These are phyloP conservation scores for Blastocystis hominis DNA, from an alignment of 352 stramenopile species.

Conservation along the genomic window DNA sequence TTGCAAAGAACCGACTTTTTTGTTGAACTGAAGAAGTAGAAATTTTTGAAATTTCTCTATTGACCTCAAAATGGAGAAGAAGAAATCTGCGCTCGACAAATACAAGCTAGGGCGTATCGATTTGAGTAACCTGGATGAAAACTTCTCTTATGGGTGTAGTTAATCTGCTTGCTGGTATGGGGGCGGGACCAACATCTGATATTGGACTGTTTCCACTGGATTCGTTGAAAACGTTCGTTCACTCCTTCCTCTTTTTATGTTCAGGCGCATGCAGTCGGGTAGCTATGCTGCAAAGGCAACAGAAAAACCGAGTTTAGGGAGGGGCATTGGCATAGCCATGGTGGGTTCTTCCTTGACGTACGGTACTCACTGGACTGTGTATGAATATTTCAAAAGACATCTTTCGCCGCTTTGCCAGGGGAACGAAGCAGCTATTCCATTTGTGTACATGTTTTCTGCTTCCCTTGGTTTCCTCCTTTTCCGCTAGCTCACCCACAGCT, in stretches of 20 bases:
- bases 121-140: background rate
- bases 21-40: background rate
- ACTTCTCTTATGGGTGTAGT: background rate
- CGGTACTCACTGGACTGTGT: constrained; percentile 50
- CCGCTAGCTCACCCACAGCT: background rate
- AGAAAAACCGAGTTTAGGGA: constrained; percentile 38
- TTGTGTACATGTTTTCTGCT: constrained; percentile 53
- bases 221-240: constrained; percentile 54
- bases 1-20: background rate
- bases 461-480: background rate
- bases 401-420: background rate
- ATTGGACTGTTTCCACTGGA: constrained; percentile 45
- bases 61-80: background rate
- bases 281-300: constrained; percentile 10
- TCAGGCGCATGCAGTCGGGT: constrained; percentile 43
- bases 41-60: background rate
- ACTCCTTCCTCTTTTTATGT: background rate
- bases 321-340: constrained; percentile 47
- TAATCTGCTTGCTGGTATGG: constrained; percentile 49
- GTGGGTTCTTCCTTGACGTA: constrained; percentile 55
- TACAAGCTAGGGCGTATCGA: constrained; percentile 39
- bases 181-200: constrained; percentile 51
- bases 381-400: constrained; percentile 53
- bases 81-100: background rate
- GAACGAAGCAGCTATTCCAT: constrained; percentile 19